phyloP scores from a whole-genome alignment of 2,329 filamentous ascomycete species.

The Rutstroemia sp. region DNA sequence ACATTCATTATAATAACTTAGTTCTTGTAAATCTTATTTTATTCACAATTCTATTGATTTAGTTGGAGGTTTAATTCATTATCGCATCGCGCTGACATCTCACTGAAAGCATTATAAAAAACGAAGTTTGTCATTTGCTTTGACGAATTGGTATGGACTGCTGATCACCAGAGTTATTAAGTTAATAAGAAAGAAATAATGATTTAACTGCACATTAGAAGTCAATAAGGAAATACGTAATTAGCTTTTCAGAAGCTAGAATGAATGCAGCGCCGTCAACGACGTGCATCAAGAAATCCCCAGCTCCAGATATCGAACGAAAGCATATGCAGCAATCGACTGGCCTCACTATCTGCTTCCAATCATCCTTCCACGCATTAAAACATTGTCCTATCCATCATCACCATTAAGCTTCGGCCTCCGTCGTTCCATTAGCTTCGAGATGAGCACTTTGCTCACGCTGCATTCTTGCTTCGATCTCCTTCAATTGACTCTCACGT shows the following conservation, averaged over 20 bases:
- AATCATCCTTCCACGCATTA: conserved; percentile 10
- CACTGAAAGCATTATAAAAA: no score
- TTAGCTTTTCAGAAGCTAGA: conserved; percentile 29
- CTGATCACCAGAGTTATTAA: conserved; percentile 8
- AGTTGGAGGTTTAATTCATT: no score
- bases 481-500: conserved; percentile 95
- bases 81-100: no score
- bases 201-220: conserved; percentile 30
- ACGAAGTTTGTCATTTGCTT: no score
- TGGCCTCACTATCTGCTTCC: conserved; percentile 13
- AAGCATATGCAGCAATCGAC: conserved; percentile 17
- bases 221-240: conserved; percentile 29
- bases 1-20: no score
- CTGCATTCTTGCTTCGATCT: conserved; percentile 97
- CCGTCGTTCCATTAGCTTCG: conserved; percentile 29
- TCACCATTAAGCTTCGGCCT: conserved; percentile 21
- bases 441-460: conserved; percentile 61
- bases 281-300: conserved; percentile 28
- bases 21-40: no score
- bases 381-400: conserved; percentile 11
- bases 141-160: not conserved
- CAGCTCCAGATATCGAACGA: conserved; percentile 22
- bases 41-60: no score
- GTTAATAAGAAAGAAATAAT: conserved; percentile 20
- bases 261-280: conserved; percentile 29